Evolutionary conservation across 768 basidiomycete genomes (phyloP).

Genomic region (Kwoniella mangroviensis): DNA sequence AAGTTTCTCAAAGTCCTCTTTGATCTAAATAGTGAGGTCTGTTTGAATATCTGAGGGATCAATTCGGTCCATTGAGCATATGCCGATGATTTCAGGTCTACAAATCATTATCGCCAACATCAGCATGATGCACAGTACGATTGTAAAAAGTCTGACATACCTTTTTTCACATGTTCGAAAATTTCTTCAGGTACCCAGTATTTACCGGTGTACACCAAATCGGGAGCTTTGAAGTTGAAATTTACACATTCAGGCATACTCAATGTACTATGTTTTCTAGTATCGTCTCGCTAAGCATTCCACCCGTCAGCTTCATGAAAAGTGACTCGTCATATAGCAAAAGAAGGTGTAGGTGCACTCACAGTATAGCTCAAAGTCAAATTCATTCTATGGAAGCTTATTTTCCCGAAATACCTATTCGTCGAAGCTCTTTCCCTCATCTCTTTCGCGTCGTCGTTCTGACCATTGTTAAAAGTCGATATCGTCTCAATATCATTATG

Average conservation of each 20-base stretch:
- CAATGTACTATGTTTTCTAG: slow-evolving; percentile 27
- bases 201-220: slow-evolving; percentile 67
- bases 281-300: slow-evolving; percentile 45
- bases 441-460: slow-evolving; percentile 50
- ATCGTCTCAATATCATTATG: slow-evolving; percentile 12
- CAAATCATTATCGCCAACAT: neutral
- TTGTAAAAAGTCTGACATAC: slow-evolving; percentile 28
- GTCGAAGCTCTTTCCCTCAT: slow-evolving; percentile 70
- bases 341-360: neutral
- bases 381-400: slow-evolving; percentile 66
- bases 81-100: slow-evolving; percentile 16
- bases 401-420: slow-evolving; percentile 77
- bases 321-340: neutral
- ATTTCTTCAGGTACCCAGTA: slow-evolving; percentile 57
- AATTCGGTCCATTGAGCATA: slow-evolving; percentile 37
- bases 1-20: slow-evolving; percentile 33
- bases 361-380: slow-evolving; percentile 73
- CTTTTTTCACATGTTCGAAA: slow-evolving; percentile 54
- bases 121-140: slow-evolving; percentile 3
- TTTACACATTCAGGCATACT: slow-evolving; percentile 65
- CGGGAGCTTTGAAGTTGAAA: slow-evolving; percentile 81
- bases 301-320: neutral
- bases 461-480: neutral
- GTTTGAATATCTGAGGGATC: slow-evolving; percentile 37
- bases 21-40: slow-evolving; percentile 33